Conservation (phyloP, 73 alveolate genomes). For the Uronychia setigera region DNA sequence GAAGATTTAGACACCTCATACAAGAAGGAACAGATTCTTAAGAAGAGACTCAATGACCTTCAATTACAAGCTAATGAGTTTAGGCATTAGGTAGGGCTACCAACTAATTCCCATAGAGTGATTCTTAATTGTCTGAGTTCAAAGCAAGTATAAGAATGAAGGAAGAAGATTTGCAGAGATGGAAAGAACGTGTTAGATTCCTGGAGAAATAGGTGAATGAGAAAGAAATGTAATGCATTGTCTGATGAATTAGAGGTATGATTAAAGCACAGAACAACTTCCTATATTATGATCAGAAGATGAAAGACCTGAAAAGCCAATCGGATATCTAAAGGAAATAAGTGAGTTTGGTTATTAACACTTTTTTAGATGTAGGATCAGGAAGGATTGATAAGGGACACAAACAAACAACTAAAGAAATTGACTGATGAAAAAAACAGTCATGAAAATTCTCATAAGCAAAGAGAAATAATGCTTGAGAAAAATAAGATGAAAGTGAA, state of each 20-base stretch:
- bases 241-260: neutral
- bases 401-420: conserved; percentile 5
- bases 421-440: conserved; percentile 4
- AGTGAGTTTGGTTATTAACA: neutral
- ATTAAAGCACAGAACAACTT: neutral
- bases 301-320: neutral
- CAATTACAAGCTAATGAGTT: neutral
- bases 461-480: conserved; percentile 17
- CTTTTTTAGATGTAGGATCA: conserved; percentile 16
- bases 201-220: neutral
- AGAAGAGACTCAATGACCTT: neutral
- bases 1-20: neutral
- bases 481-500: conserved; percentile 12
- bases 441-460: neutral
- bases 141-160: neutral
- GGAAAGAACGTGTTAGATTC: neutral
- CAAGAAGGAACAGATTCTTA: neutral
- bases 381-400: conserved; percentile 17
- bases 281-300: neutral
- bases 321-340: neutral
- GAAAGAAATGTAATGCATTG: neutral
- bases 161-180: neutral
- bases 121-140: neutral
- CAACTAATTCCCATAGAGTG: neutral
- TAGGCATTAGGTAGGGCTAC: neutral